Base-by-base conservation (phyloP, 306 rosid species). In the Datisca glomerata region DNA sequence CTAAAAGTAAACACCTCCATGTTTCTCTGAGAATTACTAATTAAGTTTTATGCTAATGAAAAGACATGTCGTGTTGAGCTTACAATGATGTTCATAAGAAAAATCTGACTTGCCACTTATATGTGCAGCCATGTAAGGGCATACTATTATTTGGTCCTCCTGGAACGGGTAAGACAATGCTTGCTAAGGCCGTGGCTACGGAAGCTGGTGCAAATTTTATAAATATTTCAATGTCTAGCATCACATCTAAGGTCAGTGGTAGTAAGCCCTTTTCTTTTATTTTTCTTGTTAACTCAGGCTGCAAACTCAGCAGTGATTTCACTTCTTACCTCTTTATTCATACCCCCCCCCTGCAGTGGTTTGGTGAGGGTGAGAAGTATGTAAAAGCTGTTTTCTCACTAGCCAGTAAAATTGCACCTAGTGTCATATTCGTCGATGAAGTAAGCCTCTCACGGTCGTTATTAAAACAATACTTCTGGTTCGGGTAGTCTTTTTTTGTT, bases 151-250 rank as follows among this genome's bases (percentile, higher is more conserved):
- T 91, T 71, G 99, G 99, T 1, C 99, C 99, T 33, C 99, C 99
- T 18, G 99, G 99, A 52, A 91, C 99, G 11, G 99, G 99, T 18
- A 91, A 91, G 78, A 91, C 99, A 17, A 91, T 91, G 99, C 92
- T 91, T 41, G 99, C 96, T 12, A 91, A 91, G 69, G 99, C 99
- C 24, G 79, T 91, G 56, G 99, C 99, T 55, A 91, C 99, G 9
- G 99, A 91, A 56, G 99, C 99, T 24, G 94, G 96, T 66, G 99
- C 99, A 51, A 91, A 85, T 69, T 91, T 91, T 61, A 91, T 91
- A 71, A 91, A 85, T 68, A 81, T 91, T 68, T 91, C 99, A 57
- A 91, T 91, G 99, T 91, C 99, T 20, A 91, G 99, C 70, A 91
- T 91, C 59, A 91, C 99, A 3, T 91, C 99, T 12, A 91, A 91